Evolutionary conservation across 2,329 filamentous ascomycete genomes (phyloP).

Genomic region (Laburnicola sp.): DNA sequence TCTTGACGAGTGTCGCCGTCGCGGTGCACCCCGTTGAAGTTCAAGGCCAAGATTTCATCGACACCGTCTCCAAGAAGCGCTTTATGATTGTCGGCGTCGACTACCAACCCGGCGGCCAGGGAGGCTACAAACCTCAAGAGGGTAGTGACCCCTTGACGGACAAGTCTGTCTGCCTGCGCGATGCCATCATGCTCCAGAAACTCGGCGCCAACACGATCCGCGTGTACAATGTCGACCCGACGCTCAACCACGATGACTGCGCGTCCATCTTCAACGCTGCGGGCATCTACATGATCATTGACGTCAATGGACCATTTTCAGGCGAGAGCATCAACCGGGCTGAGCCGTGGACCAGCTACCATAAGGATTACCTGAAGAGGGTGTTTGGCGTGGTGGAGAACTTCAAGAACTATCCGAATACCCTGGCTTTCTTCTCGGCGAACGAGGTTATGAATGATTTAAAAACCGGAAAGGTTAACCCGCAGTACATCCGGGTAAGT

Average conservation of each 20-base stretch:
- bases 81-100: slow-evolving; percentile 65
- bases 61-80: slow-evolving; percentile 59
- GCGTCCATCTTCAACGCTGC: slow-evolving; percentile 20
- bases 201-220: slow-evolving; percentile 19
- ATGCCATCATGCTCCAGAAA: slow-evolving; percentile 18
- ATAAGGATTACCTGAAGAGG: slow-evolving; percentile 58
- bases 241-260: slow-evolving; percentile 16
- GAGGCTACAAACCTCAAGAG: slow-evolving; percentile 56
- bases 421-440: slow-evolving; percentile 67
- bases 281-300: slow-evolving; percentile 16
- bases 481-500: slow-evolving; percentile 60
- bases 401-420: slow-evolving; percentile 68
- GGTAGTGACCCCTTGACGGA: slow-evolving; percentile 55
- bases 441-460: slow-evolving; percentile 71
- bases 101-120: slow-evolving; percentile 64
- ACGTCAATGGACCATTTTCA: slow-evolving; percentile 64
- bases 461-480: slow-evolving; percentile 54
- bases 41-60: slow-evolving; percentile 63
- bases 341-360: slow-evolving; percentile 60
- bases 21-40: slow-evolving; percentile 62
- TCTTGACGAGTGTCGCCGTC: slow-evolving; percentile 49
- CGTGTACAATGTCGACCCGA: slow-evolving; percentile 8
- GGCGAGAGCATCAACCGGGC: slow-evolving; percentile 61
- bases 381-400: slow-evolving; percentile 67
- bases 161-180: slow-evolving; percentile 15